Conservation (phyloP, 2,329 filamentous ascomycete genomes). For the Diaporthe amygdali region DNA sequence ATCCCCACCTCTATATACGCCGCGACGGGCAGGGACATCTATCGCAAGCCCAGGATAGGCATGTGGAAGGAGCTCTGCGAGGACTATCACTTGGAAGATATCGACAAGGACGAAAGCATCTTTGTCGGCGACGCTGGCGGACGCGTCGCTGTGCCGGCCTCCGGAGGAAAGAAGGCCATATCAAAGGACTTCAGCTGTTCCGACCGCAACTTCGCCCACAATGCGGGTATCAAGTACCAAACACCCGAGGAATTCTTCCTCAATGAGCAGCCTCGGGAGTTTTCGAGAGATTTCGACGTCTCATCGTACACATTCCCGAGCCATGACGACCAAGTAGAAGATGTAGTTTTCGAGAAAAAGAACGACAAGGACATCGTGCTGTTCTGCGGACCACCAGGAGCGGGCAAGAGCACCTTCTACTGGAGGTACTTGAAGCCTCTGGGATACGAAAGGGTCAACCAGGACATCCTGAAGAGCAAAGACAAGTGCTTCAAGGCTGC, state of each 20-base stretch:
- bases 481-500: conserved; percentile 77
- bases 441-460: conserved; percentile 86
- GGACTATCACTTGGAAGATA: conserved; percentile 63
- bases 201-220: conserved; percentile 82
- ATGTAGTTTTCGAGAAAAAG: conserved; percentile 61
- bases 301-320: conserved; percentile 55
- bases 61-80: conserved; percentile 78
- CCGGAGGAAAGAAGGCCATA: conserved; percentile 34
- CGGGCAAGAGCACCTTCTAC: conserved; percentile 92
- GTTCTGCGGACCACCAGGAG: conserved; percentile 86
- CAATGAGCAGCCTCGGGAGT: conserved; percentile 67
- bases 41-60: conserved; percentile 83
- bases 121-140: conserved; percentile 90
- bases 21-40: conserved; percentile 81
- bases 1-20: conserved; percentile 84
- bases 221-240: conserved; percentile 78
- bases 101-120: conserved; percentile 76
- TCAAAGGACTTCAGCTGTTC: conserved; percentile 69
- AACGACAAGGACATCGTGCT: conserved; percentile 77
- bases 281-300: conserved; percentile 75
- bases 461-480: conserved; percentile 79
- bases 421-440: conserved; percentile 78
- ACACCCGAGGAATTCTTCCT: conserved; percentile 96
- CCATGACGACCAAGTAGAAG: conserved; percentile 29
- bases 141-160: conserved; percentile 46